Evolutionary conservation across 2,329 filamentous ascomycete genomes (phyloP).

Genomic region (Ophiostoma tasmaniense): DNA sequence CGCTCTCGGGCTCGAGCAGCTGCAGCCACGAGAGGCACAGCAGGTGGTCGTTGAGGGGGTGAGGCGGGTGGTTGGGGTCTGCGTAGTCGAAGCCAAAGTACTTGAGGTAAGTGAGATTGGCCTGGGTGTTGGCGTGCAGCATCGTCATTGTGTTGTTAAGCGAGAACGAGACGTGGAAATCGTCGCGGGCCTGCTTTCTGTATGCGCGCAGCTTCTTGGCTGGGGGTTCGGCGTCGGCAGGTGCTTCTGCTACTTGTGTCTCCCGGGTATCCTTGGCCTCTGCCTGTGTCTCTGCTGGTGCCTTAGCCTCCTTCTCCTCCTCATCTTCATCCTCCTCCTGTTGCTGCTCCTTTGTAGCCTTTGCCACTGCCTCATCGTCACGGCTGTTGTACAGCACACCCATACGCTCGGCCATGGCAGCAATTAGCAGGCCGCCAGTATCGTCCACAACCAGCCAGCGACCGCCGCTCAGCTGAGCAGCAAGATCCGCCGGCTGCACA

Average conservation of each 20-base stretch:
- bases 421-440: slow-evolving; percentile 72
- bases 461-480: slow-evolving; percentile 24
- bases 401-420: slow-evolving; percentile 81
- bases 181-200: slow-evolving; percentile 29
- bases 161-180: slow-evolving; percentile 58
- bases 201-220: background rate
- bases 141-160: slow-evolving; percentile 70
- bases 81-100: slow-evolving; percentile 80
- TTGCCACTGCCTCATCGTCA: background rate
- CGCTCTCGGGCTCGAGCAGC: slow-evolving; percentile 66
- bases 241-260: slow-evolving; percentile 1
- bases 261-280: background rate
- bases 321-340: background rate
- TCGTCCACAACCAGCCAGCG: slow-evolving; percentile 82
- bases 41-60: slow-evolving; percentile 75
- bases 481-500: background rate
- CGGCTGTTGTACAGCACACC: slow-evolving; percentile 55
- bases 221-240: background rate
- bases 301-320: background rate
- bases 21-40: slow-evolving; percentile 88
- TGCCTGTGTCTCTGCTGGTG: background rate
- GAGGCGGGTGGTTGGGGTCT: slow-evolving; percentile 54
- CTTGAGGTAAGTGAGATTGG: slow-evolving; percentile 77
- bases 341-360: background rate
- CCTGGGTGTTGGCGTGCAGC: slow-evolving; percentile 73